Base-by-base conservation (phyloP, 208 protist species). In the Leishmania arabica region DNA sequence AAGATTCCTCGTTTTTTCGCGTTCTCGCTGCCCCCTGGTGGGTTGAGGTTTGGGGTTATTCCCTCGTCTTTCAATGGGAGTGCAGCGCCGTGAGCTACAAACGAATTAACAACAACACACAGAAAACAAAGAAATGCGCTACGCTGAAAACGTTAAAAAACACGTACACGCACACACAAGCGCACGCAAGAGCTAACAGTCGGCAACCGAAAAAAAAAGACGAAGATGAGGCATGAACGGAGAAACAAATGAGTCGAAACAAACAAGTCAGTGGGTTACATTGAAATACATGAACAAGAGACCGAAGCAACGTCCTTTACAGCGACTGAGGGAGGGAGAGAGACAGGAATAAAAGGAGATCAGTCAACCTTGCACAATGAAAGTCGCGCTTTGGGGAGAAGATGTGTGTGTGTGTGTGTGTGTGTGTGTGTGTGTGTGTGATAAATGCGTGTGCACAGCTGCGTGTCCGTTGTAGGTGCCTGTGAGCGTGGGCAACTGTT, bases 221-320 rank as follows among this genome's bases (percentile, higher is more conserved):
- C 3, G 47, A 27, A 37, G 49, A 58, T 54, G 17, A 42, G 58
- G 31, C n/a, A 75, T 21, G 37, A 75, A 60, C 2, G 9, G 17
- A 60, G 37, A 75, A 75, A 60, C 8, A 60, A 40, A 75, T 45
- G 47, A 54, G 71, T 31, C 13, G 45, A 74, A 82, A 45, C 34
- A 64, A 47, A 78, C 40, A 69, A 49, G 51, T 40, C 11, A 78
- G 40, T 24, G 47, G 21, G 31, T 47, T 42, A 80, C 6, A 68
- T 27, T 17, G 21, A 45, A 78, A 51, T 54, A 78, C 56, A 69
- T 34, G 53, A 69, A 60, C 71, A 75, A 60, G 49, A 60, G 71
- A 75, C 71, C 34, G 49, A 75, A 54, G 51, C 45, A 56, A 82
- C 75, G 37, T 60, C 49, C 49, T 75, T 75, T 54, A 49, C 69